A percentile compares a stretch with the other conserved stretches of the same genome.
phyloP scores from a whole-genome alignment of 441 rosid genomes.

The Eruca vesicaria region DNA sequence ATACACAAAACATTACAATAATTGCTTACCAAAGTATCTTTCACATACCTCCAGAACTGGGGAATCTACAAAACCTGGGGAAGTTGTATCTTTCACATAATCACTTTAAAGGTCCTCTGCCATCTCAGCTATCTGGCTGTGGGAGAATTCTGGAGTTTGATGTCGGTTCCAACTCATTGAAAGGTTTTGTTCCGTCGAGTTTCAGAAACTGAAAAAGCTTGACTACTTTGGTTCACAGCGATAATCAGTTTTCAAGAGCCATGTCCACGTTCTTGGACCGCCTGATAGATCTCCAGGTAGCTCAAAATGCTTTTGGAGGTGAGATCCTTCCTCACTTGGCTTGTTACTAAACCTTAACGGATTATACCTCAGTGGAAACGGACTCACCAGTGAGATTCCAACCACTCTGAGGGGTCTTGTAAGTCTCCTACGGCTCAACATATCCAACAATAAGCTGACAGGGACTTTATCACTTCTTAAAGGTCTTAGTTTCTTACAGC shows the following conservation, averaged over 20 bases:
- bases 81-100: conserved; percentile 59
- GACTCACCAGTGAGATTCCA: conserved; percentile 61
- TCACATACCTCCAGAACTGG: conserved; percentile 63
- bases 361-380: conserved; percentile 63
- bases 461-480: conserved; percentile 53
- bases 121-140: conserved; percentile 66
- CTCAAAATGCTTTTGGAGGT: conserved; percentile 65
- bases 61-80: conserved; percentile 49
- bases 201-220: conserved; percentile 52
- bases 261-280: conserved; percentile 51
- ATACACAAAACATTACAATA: no score
- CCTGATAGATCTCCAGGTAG: conserved; percentile 54
- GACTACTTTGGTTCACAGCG: conserved; percentile 52
- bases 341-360: conserved; percentile 26
- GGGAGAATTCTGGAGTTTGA: conserved; percentile 44
- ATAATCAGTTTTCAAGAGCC: conserved; percentile 56
- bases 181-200: conserved; percentile 53
- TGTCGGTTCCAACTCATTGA: conserved; percentile 61
- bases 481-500: conserved; percentile 36
- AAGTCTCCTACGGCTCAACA: conserved; percentile 51
- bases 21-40: no score
- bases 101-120: conserved; percentile 59
- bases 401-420: conserved; percentile 39
- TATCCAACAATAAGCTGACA: conserved; percentile 67
- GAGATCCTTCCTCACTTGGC: conserved; percentile 65